Conservation (phyloP, 352 stramenopile species). For the Phytophthora melonis region DNA sequence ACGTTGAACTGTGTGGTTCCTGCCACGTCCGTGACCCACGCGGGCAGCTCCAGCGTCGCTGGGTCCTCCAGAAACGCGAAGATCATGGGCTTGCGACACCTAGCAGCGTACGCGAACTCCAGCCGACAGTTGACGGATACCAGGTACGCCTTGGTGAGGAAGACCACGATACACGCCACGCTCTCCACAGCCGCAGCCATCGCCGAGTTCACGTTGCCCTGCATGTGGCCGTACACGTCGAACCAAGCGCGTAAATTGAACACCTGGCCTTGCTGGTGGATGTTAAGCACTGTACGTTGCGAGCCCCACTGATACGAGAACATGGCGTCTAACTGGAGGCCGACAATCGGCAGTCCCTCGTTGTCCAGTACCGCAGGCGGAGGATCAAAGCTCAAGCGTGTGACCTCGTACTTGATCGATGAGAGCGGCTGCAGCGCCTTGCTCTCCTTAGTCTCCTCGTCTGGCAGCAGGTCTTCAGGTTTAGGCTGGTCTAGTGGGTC, state of each 20-base stretch:
- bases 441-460: slow-evolving; percentile 25
- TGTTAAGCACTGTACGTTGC: slow-evolving; percentile 47
- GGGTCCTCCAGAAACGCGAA: slow-evolving; percentile 58
- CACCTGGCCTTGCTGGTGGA: slow-evolving; percentile 55
- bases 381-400: slow-evolving; percentile 34
- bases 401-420: slow-evolving; percentile 51
- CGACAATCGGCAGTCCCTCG: slow-evolving; percentile 45
- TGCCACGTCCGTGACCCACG: slow-evolving; percentile 49
- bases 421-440: slow-evolving; percentile 27
- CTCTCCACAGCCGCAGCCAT: slow-evolving; percentile 69
- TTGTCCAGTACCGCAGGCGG: slow-evolving; percentile 51
- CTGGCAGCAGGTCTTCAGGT: slow-evolving; percentile 31
- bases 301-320: slow-evolving; percentile 70
- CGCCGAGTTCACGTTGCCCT: slow-evolving; percentile 70
- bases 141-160: slow-evolving; percentile 58
- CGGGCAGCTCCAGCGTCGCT: slow-evolving; percentile 34
- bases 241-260: slow-evolving; percentile 58
- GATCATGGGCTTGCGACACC: slow-evolving; percentile 53
- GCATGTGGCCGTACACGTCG: slow-evolving; percentile 71
- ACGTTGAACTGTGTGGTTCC: slow-evolving; percentile 46
- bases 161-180: slow-evolving; percentile 65
- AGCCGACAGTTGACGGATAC: slow-evolving; percentile 65
- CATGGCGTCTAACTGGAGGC: slow-evolving; percentile 59
- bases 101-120: slow-evolving; percentile 61
- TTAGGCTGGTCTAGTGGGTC: slow-evolving; percentile 6